Conservation (phyloP, 768 basidiomycete genomes). For the Macrocybe gigantea region DNA sequence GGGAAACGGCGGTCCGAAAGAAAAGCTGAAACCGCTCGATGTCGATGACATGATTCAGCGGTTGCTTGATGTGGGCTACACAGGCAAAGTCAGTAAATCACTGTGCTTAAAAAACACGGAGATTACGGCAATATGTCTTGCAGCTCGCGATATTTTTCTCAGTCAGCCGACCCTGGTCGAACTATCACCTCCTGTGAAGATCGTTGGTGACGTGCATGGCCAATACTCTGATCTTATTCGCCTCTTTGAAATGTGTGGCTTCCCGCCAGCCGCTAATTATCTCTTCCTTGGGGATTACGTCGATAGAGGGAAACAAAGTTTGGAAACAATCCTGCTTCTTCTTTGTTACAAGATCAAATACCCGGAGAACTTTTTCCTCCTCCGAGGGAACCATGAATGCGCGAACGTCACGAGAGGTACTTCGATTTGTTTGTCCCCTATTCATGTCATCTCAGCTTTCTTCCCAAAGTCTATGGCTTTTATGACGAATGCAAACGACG, state of each 20-base stretch:
- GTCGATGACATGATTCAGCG: constrained; percentile 98
- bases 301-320: constrained; percentile 95
- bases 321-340: constrained; percentile 95
- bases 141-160: constrained; percentile 94
- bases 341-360: constrained; percentile 99
- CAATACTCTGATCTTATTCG: constrained; percentile 99
- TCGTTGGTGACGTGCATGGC: constrained; percentile 98
- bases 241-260: constrained; percentile 99
- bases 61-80: constrained; percentile 93
- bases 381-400: constrained; percentile 98
- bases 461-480: constrained; percentile 85
- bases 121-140: constrained; percentile 90
- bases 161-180: constrained; percentile 96
- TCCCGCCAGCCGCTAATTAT: constrained; percentile 95
- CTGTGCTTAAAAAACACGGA: constrained; percentile 94
- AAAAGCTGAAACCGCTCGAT: constrained; percentile 71
- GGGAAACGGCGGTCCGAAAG: constrained; percentile 43
- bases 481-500: constrained; percentile 99
- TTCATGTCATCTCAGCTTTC: constrained; percentile 11
- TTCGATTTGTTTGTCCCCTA: constrained; percentile 4
- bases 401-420: constrained; percentile 97
- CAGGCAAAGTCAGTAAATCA: constrained; percentile 96
- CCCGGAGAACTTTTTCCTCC: constrained; percentile 98
- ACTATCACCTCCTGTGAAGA: constrained; percentile 96
- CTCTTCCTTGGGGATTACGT: constrained; percentile 99